Evolutionary conservation across 768 basidiomycete species (phyloP).

Genomic region (Lactarius quietus): DNA sequence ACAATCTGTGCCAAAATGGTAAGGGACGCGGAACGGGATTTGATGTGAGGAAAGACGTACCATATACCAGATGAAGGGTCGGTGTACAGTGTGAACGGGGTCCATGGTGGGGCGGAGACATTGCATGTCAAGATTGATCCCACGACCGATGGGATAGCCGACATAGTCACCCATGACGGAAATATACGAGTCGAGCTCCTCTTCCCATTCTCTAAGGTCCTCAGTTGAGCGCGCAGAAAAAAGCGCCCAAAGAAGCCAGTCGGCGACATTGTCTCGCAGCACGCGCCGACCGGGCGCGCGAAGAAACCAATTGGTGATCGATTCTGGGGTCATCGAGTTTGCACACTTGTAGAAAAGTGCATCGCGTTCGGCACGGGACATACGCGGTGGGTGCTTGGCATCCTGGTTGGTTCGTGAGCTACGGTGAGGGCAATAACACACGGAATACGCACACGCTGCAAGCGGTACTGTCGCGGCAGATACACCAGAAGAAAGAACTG

Average conservation of each 20-base stretch:
- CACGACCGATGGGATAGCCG: constrained; percentile 41
- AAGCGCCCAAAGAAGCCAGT: constrained; percentile 66
- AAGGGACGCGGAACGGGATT: neutral
- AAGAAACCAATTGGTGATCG: constrained; percentile 54
- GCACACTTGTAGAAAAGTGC: constrained; percentile 49
- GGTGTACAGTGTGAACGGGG: constrained; percentile 49
- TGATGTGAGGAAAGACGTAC: constrained; percentile 33
- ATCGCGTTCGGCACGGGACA: constrained; percentile 42
- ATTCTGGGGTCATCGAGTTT: constrained; percentile 27
- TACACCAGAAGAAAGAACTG: constrained; percentile 49
- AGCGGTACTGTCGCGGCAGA: constrained; percentile 40
- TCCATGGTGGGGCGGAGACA: constrained; percentile 56
- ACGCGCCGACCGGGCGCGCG: constrained; percentile 31
- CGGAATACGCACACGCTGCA: constrained; percentile 46
- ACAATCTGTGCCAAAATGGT: constrained; percentile 44
- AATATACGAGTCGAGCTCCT: constrained; percentile 51
- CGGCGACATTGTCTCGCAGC: constrained; percentile 46
- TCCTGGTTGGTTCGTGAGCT: constrained; percentile 24
- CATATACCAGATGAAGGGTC: constrained; percentile 63
- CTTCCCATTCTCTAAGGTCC: constrained; percentile 39
- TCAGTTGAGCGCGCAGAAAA: constrained; percentile 43
- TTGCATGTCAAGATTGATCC: constrained; percentile 37
- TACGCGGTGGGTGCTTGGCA: constrained; percentile 36
- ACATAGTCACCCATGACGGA: constrained; percentile 38
- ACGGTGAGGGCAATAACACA: no score